phyloP scores from a whole-genome alignment of 2,329 filamentous ascomycete species.

The Scorias spongiosa region DNA sequence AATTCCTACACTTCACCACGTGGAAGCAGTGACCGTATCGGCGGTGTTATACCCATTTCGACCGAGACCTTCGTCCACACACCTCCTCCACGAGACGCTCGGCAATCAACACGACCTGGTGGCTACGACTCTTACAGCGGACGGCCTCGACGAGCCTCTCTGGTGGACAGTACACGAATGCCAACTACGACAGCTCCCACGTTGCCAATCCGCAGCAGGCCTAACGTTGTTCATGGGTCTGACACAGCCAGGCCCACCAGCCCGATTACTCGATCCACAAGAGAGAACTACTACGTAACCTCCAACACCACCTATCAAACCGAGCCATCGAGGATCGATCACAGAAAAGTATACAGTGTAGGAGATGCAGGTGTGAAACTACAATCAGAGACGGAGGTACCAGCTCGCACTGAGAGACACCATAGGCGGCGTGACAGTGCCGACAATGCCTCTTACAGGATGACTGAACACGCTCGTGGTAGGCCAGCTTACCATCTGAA shows the following conservation, averaged over 20 bases:
- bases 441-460: constrained; percentile 14
- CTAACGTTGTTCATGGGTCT: constrained; percentile 18
- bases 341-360: constrained; percentile 35
- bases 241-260: constrained; percentile 24
- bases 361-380: constrained; percentile 26
- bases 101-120: constrained; percentile 15
- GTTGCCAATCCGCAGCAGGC: constrained; percentile 18
- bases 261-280: constrained; percentile 23
- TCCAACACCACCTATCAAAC: constrained; percentile 8
- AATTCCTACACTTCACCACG: constrained; percentile 19
- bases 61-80: constrained; percentile 21
- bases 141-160: constrained; percentile 30
- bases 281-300: constrained; percentile 25
- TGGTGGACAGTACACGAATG: constrained; percentile 22
- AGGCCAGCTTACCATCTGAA: constrained; percentile 18
- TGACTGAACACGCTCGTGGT: constrained; percentile 12
- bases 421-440: constrained; percentile 18
- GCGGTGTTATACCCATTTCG: constrained; percentile 20
- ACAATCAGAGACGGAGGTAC: constrained; percentile 18
- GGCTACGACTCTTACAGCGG: constrained; percentile 29
- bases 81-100: constrained; percentile 7
- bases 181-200: constrained; percentile 10
- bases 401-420: constrained; percentile 25
- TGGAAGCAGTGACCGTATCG: constrained; percentile 15
- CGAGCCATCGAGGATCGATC: constrained; percentile 16